Evolutionary conservation across 2,329 filamentous ascomycete genomes (phyloP).

Genomic region (Ceratocystis lukuohia): DNA sequence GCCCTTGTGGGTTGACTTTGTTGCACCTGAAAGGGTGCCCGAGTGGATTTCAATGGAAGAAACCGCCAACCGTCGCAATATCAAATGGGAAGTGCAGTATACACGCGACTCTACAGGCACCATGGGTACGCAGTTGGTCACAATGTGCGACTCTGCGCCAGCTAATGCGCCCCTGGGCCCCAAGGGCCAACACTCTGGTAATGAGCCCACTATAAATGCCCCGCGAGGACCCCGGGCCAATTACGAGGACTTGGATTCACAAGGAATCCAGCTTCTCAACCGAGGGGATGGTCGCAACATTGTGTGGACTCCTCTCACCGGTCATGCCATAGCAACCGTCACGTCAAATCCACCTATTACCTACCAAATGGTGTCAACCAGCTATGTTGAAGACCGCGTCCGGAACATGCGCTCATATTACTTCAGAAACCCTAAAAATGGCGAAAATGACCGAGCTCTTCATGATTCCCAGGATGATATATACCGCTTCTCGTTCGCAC

Average conservation of each 20-base stretch:
- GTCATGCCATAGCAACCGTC: constrained; percentile 25
- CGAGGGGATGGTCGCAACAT: not conserved
- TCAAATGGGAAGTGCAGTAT: constrained; percentile 60
- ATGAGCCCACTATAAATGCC: constrained; percentile 3
- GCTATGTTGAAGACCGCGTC: constrained; percentile 51
- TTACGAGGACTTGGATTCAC: constrained; percentile 20
- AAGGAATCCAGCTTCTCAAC: not conserved
- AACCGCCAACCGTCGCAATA: constrained; percentile 28
- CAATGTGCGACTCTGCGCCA: constrained; percentile 18
- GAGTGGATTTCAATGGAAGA: constrained; percentile 64
- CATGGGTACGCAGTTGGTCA: constrained; percentile 41
- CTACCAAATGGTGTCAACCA: constrained; percentile 47
- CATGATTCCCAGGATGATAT: constrained; percentile 25
- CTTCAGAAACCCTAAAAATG: constrained; percentile 25
- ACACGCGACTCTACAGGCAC: constrained; percentile 40
- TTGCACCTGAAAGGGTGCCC: constrained; percentile 59
- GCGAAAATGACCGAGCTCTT: constrained; percentile 31
- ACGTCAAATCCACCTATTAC: constrained; percentile 31
- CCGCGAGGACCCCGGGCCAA: constrained; percentile 29
- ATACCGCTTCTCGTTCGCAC: constrained; percentile 62
- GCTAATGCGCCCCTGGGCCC: constrained; percentile 11
- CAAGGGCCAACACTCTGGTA: constrained; percentile 1
- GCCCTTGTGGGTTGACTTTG: constrained; percentile 75
- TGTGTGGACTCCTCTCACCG: constrained; percentile 15
- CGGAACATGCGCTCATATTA: constrained; percentile 40